Base-by-base conservation (phyloP, 2,329 filamentous ascomycete species). In the Cryphonectria naterciae region DNA sequence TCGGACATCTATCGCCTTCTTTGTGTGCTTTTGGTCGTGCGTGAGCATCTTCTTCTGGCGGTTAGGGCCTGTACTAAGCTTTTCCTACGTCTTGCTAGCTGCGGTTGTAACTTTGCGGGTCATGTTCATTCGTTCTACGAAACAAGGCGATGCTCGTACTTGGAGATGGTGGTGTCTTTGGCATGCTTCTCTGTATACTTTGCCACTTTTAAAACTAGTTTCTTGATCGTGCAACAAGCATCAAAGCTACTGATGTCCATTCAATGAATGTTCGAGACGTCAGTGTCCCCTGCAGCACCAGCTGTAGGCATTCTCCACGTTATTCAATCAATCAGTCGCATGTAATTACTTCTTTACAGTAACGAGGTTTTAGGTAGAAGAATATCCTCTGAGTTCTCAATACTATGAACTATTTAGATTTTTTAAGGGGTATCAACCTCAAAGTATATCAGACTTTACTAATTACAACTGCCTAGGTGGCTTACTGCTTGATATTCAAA, bases 81-180 rank as follows among this genome's bases (percentile, higher is more conserved):
- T 54, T 7, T 61, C n/a, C 1, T 61, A 61, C 11, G 6, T 67
- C 6, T 43, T 37, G 65, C 54, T 58, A 15, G 54, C 54, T 32
- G 28, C n/a, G n/a, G 25, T 67, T 19, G 49, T 56, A 5, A 58
- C 13, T 5, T 46, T 67, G 39, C 19, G 65, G 35, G 65, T 58
- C 15, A 15, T 67, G 8, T 25, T 67, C 5, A 58, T 32, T 2
- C 17, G n/a, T n/a, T 46, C 65, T 39, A 39, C 58, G 19, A n/a
- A 17, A 43, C 13, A 60, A 56, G 52, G 25, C 1, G 65, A 67
- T 60, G 35, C 65, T 32, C 32, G 39, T 25, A 67, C 65, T 13
- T 67, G 65, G 65, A 67, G 25, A 43, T 67, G 49, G 65, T 67
- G 65, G 65, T 67, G 65, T 32, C 43, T 67, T 11, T 67, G 65